Evolutionary conservation across 2,329 filamentous ascomycete genomes (phyloP), one percentile per base, ranked within the genome.

Genomic region (Diaporthe australafricana): DNA sequence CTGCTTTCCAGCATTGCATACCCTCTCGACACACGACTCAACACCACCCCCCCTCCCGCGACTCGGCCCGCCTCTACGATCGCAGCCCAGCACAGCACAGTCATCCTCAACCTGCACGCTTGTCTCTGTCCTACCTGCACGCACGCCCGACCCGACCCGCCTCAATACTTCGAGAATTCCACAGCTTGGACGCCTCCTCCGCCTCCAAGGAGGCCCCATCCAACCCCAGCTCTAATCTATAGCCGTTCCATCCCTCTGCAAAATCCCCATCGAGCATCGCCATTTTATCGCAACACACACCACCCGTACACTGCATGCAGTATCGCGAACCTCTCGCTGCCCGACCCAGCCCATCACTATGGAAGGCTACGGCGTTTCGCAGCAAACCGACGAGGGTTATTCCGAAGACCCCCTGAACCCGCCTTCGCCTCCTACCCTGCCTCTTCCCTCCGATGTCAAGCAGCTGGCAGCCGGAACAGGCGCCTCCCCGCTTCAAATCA

Each of bases 371-470:
- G 69, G 70, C 48, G 67, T 69, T 52, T 74, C 73, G 20, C 85
- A 87, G 72, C 86, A 91, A 80, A 88, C 94, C 72, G 94, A 97
- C 83, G 94, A 97, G 83, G 94, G 94, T 77, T 97, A 96, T 81
- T 95, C 94, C 7, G 94, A 96, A 80, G 93, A 95, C 76, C 88
- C 88, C 72, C 81, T 90, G 67, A 82, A 85, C 14, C 81, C 68
- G 72, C 76, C 77, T 55, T 78, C 76, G 76, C 78, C 76, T 76
- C 77, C 77, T 77, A 78, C 74, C 70, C 83, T 73, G 73, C n/a
- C 69, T 70, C 30, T 66, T 11, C 35, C 57, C 5, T 67, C 27
- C 50, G 82, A 74, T 75, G 74, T 30, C 71, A 78, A 76, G 65
- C 75, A 76, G 45, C 73, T 48, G 48, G 69, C 35, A 7, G 22